These are phyloP conservation scores for Penicillium canescens DNA, from an alignment of 495 filamentous ascomycete species.

Conservation along the genomic window DNA sequence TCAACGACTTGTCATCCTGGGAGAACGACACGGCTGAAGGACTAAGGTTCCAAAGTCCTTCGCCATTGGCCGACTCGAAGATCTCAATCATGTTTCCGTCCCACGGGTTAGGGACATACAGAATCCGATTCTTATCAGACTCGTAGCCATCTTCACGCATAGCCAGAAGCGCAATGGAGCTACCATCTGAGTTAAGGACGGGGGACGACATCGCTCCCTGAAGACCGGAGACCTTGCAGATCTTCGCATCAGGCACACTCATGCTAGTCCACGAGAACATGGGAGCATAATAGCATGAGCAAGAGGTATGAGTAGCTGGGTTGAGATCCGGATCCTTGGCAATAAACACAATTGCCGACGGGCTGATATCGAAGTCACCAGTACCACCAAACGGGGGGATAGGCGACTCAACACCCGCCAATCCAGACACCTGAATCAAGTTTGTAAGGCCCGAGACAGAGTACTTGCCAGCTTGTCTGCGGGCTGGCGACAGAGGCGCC, in stretches of 20 bases:
- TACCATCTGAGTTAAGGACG: constrained; percentile 73
- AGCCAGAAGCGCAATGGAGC: constrained; percentile 73
- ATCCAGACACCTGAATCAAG: constrained; percentile 42
- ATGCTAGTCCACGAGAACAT: constrained; percentile 59
- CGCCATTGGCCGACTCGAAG: constrained; percentile 60
- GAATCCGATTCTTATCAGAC: constrained; percentile 78
- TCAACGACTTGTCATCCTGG: constrained; percentile 61
- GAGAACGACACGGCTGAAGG: constrained; percentile 68
- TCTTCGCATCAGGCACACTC: constrained; percentile 40
- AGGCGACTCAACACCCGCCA: constrained; percentile 49
- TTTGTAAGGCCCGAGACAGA: constrained; percentile 50
- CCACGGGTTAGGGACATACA: constrained; percentile 64
- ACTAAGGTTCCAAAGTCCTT: constrained; percentile 66
- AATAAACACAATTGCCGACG: constrained; percentile 69
- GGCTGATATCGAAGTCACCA: constrained; percentile 59
- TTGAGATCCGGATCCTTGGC: constrained; percentile 80
- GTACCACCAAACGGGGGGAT: constrained; percentile 62
- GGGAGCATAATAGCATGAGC: constrained; percentile 61
- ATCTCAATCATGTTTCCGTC: constrained; percentile 60
- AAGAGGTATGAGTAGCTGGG: constrained; percentile 79
- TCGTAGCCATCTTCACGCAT: constrained; percentile 86
- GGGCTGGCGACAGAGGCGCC: constrained; percentile 37
- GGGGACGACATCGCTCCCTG: constrained; percentile 77
- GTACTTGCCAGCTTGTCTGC: constrained; percentile 42
- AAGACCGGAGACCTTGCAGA: constrained; percentile 38